Percentiles rank a stretch among this genome's conserved stretches.
phyloP scores from a whole-genome alignment of 257 asterid species.

The Fraxinus excelsior region DNA sequence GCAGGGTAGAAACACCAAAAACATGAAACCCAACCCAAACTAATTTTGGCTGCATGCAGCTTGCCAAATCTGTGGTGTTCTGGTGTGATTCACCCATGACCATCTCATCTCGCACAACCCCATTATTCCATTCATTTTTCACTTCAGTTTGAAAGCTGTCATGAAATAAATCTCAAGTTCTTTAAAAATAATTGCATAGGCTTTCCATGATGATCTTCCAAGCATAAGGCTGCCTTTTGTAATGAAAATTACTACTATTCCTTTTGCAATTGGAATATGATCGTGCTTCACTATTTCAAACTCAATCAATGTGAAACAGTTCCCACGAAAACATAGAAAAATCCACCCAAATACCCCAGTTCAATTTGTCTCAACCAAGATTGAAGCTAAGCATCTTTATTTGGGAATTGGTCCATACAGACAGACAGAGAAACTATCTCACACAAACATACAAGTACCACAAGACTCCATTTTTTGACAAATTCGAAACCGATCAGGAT shows the following conservation, averaged over 20 bases:
- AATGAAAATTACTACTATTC: neutral
- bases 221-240: neutral
- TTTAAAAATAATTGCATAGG: neutral
- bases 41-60: neutral
- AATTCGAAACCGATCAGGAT: neutral
- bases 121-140: neutral
- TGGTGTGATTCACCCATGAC: neutral
- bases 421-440: neutral
- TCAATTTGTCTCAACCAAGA: neutral
- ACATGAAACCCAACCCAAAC: neutral
- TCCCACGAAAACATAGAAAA: neutral
- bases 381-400: neutral
- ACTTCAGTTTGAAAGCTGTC: neutral
- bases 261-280: neutral
- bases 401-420: neutral
- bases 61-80: neutral
- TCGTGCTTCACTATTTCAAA: neutral
- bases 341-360: neutral
- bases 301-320: neutral
- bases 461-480: neutral
- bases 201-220: neutral
- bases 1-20: neutral
- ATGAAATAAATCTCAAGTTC: neutral
- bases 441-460: neutral
- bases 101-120: neutral